Conservation (phyloP, 2,329 filamentous ascomycete species). For the Colletotrichum musae region DNA sequence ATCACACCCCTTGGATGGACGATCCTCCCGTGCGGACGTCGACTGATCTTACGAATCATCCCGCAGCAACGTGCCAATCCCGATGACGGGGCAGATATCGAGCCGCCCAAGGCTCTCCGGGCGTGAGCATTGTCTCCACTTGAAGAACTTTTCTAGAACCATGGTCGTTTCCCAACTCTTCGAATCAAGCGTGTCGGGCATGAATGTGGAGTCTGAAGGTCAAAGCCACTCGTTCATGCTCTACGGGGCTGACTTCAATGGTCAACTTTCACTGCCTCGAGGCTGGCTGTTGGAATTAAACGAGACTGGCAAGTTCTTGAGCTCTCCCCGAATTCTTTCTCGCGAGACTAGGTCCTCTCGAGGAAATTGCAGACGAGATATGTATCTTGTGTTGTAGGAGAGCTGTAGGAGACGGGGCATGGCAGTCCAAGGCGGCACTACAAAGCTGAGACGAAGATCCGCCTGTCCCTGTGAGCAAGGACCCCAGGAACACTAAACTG, state of each 20-base stretch:
- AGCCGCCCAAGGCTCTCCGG: not conserved
- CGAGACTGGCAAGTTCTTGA: not conserved
- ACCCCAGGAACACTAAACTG: not conserved
- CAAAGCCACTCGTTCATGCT: constrained; percentile 23
- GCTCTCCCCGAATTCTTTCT: no score
- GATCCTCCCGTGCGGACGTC: no score
- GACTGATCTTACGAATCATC: not conserved
- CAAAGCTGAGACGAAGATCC: not conserved
- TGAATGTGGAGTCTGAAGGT: constrained; percentile 14
- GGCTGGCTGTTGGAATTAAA: not conserved
- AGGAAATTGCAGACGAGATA: not conserved
- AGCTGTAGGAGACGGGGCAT: not conserved
- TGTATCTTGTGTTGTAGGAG: not conserved
- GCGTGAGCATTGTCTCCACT: not conserved
- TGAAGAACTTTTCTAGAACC: constrained; percentile 50
- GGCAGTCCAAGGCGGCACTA: not conserved
- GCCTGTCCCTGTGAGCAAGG: not conserved
- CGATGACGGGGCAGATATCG: not conserved
- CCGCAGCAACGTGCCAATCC: not conserved
- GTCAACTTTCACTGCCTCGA: not conserved
- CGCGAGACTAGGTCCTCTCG: not conserved
- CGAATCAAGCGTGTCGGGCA: not conserved
- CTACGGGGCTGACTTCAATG: not conserved
- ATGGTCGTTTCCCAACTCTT: not conserved
- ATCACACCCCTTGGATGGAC: no score